Base-by-base conservation (phyloP, 1,284 basidiomycete genomes). In the Tremellales sp. region DNA sequence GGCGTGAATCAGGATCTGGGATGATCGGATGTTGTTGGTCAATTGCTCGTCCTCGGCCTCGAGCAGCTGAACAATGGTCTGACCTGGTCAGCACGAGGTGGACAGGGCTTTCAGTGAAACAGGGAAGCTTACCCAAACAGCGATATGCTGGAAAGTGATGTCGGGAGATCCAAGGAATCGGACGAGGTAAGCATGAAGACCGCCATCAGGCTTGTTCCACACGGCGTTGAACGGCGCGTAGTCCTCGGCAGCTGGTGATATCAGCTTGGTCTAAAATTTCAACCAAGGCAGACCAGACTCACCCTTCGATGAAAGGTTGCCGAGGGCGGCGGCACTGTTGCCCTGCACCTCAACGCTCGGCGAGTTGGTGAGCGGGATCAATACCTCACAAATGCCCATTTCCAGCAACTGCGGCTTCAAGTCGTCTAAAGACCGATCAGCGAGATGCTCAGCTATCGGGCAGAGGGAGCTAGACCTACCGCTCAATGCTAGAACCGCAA, bases 111-210 rank as follows among this genome's bases (percentile, higher is more conserved):
- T 25, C 25, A 22, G 24, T 17, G 19, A 29, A 15, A 40, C 53
- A 17, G 50, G 51, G 37, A n/a, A 21, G 60, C 70, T 58, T 43
- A 73, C 70, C 92, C 92, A 97, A 37, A 98, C 93, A 25, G 96
- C 96, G 62, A 98, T 99, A 72, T 99, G 96, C 75, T 97, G 94
- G 85, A 99, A 99, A 0, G 96, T 99, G n/a, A 90, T 88, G 71
- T 99, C 96, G 15, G 88, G 79, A 65, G 87, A 91, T 48, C 86
- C 90, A 58, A 99, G 77, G 84, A 99, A 98, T 42, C 90, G 84
- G 66, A 91, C 86, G 39, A 99, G 80, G 74, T 99, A 99, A 55
- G 84, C 84, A 70, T 97, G 93, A 78, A 99, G 85, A 35, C 96
- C 96, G 24, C 93, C 96, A 52, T 96, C 92, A 4, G 96, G 96